Evolutionary conservation across 1,284 basidiomycete species (phyloP).

Genomic region (Bondarzewia mesenterica): DNA sequence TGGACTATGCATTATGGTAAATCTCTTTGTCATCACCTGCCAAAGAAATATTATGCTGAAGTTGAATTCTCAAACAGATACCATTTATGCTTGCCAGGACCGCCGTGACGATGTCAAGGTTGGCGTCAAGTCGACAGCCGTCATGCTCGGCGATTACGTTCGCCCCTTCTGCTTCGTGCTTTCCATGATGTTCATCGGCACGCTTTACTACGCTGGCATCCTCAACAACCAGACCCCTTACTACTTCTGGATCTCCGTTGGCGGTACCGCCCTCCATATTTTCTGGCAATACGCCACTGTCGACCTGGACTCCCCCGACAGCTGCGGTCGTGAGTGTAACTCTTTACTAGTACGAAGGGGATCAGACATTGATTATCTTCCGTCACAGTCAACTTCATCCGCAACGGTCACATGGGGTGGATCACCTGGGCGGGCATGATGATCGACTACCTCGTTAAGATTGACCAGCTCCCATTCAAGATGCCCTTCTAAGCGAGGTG

Average conservation of each 20-base stretch:
- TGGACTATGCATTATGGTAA: constrained; percentile 66
- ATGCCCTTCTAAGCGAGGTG: constrained; percentile 11
- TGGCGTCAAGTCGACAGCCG: constrained; percentile 46
- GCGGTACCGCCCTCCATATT: constrained; percentile 38
- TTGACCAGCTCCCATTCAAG: constrained; percentile 9
- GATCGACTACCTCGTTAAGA: constrained; percentile 27
- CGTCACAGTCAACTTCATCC: constrained; percentile 37
- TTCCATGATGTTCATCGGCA: constrained; percentile 38
- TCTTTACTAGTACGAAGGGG: background rate
- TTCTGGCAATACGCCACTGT: constrained; percentile 51
- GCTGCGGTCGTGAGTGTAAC: constrained; percentile 42
- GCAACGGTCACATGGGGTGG: constrained; percentile 42
- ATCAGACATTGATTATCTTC: constrained; percentile 4
- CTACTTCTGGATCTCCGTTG: constrained; percentile 49
- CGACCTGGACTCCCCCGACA: constrained; percentile 43
- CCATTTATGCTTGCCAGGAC: constrained; percentile 54
- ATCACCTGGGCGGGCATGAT: constrained; percentile 40
- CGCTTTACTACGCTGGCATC: constrained; percentile 40
- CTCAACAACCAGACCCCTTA: constrained; percentile 39
- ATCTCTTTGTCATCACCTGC: background rate
- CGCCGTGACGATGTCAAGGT: constrained; percentile 42
- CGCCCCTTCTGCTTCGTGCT: constrained; percentile 45
- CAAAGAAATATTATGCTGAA: constrained; percentile 1
- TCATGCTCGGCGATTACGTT: constrained; percentile 48
- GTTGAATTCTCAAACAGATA: constrained; percentile 24